Percentiles rank a stretch among this genome's conserved stretches.
These are phyloP conservation scores for Pleomassaria siparia DNA, from an alignment of 2,329 filamentous ascomycete genomes.

Conservation along the genomic window DNA sequence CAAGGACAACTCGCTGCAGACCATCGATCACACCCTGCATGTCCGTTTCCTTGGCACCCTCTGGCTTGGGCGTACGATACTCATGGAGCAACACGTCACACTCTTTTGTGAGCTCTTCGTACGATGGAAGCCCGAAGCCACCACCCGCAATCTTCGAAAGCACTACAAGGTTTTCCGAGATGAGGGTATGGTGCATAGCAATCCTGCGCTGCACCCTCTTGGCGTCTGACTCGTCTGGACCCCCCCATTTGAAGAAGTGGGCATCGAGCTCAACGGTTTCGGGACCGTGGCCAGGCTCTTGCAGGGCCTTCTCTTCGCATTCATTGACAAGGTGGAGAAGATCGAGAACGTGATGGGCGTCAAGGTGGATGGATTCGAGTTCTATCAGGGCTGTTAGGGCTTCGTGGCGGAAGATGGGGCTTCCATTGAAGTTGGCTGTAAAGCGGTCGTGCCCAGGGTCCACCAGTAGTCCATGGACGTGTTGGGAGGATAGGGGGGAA, in stretches of 20 bases:
- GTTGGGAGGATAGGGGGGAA: no score
- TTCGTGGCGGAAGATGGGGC: no score
- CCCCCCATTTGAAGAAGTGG: not conserved
- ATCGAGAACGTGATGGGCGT: no score
- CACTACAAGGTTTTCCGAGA: no score
- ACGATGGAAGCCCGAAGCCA: not conserved
- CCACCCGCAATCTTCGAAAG: not conserved
- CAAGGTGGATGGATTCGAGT: no score
- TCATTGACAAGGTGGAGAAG: no score
- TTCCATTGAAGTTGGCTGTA: no score
- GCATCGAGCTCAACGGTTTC: not conserved
- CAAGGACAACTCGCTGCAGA: not conserved
- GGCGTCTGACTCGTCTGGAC: not conserved
- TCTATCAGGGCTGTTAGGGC: no score
- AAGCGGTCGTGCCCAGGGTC: no score
- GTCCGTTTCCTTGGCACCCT: not conserved
- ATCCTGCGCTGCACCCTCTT: not conserved
- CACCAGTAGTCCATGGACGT: no score
- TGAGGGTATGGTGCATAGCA: not conserved
- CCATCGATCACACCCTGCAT: not conserved
- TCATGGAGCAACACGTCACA: not conserved
- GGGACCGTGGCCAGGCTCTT: not conserved
- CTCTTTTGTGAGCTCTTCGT: not conserved
- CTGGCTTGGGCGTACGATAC: not conserved
- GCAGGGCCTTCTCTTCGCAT: not conserved